Evolutionary conservation across 2,329 filamentous ascomycete genomes (phyloP), one percentile per base, ranked within the genome.

Genomic region (Tolypocladium sp.): DNA sequence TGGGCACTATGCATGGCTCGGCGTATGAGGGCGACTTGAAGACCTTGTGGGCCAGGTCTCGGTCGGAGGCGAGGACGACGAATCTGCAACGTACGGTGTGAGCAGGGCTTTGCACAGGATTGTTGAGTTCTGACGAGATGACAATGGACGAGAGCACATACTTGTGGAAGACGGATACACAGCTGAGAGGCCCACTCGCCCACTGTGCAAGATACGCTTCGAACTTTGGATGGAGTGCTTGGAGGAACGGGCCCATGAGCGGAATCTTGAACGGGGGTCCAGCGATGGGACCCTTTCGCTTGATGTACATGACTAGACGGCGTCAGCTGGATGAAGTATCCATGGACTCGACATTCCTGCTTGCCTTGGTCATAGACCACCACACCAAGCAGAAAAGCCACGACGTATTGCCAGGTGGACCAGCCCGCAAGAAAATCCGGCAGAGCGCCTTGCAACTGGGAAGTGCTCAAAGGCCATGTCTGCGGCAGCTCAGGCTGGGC

Each of bases 111-210:
- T 13, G 2, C 9, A 1, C 0, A 0, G 1, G 15, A 7, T 33
- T 33, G 30, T 33, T 8, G 7, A 33, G 30, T 33, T 7, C 4
- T 8, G 30, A 33, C 30, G 30, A 33, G 30, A 33, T 33, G 30
- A 7, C 30, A 33, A 8, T 33, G 30, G 30, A 8, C 30, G 30
- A 33, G 30, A 2, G 30, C 20, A 58, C 65, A 42, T 80, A 91
- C 87, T 92, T 92, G 80, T 93, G 90, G 72, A 93, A 92, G 63
- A 93, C 86, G 1, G 88, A 92, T 22, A 93, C 89, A 67, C 90
- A 93, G 71, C 89, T 92, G 60, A 92, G 77, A 25, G 86, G 82
- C n/a, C 87, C 90, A 60, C 87, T 91, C 17, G 83, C 80, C 89
- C 89, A 92, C 77, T 93, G 91, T 15, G 79, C 82, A 66, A 90